phyloP scores from a whole-genome alignment of 1,284 basidiomycete genomes.

The Cutaneotrichosporon spelunceum region DNA sequence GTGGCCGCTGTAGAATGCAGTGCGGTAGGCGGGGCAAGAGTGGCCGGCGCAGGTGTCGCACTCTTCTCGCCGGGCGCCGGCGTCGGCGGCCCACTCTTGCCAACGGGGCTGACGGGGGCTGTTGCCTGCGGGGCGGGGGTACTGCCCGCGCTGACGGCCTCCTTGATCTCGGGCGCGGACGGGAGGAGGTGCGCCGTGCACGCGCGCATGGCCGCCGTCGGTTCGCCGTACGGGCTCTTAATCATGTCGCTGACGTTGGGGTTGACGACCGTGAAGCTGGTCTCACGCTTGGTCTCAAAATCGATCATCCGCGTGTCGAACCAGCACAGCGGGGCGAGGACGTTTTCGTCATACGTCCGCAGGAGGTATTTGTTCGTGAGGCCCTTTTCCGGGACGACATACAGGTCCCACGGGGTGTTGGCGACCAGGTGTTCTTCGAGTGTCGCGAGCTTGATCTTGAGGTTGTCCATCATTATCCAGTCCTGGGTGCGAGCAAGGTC shows the following conservation, averaged over 20 bases:
- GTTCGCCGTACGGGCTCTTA: slow-evolving; percentile 44
- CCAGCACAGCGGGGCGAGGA: slow-evolving; percentile 88
- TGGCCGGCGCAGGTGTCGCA: neutral
- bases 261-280: slow-evolving; percentile 34
- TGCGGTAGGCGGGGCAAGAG: slow-evolving; percentile 15
- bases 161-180: slow-evolving; percentile 14
- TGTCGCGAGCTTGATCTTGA: slow-evolving; percentile 78
- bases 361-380: slow-evolving; percentile 83
- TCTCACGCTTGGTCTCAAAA: slow-evolving; percentile 68
- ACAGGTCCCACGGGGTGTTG: slow-evolving; percentile 82
- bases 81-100: neutral
- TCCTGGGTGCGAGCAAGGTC: slow-evolving; percentile 73
- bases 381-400: slow-evolving; percentile 67
- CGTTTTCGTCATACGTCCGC: slow-evolving; percentile 91
- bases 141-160: neutral
- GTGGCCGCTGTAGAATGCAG: slow-evolving; percentile 19
- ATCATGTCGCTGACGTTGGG: slow-evolving; percentile 50
- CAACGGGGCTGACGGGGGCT: neutral
- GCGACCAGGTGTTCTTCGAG: slow-evolving; percentile 84
- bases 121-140: slow-evolving; percentile 11
- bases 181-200: slow-evolving; percentile 75
- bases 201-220: slow-evolving; percentile 77
- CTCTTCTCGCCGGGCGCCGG: neutral
- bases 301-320: slow-evolving; percentile 91
- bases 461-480: slow-evolving; percentile 81